A percentile compares a stretch with the other conserved stretches of the same genome.
Evolutionary conservation across 2,329 filamentous ascomycete species (phyloP).

Genomic region (Penicillium sp.): DNA sequence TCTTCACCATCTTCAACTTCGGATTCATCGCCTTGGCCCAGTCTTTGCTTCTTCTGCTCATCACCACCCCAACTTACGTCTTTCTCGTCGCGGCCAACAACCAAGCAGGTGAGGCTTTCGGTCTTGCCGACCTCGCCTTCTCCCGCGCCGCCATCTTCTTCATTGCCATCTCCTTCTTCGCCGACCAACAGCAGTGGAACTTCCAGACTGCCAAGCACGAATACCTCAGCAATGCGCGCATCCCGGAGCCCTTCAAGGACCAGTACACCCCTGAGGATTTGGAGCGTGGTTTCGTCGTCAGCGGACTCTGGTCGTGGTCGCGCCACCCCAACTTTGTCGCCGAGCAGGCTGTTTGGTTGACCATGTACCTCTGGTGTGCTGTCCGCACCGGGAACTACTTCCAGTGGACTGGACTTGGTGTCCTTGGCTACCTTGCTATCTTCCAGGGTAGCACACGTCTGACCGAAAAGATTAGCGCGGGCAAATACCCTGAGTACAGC

Average conservation of each 20-base stretch:
- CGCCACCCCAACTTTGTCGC: conserved; percentile 94
- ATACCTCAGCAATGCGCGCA: conserved; percentile 72
- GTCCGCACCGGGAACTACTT: conserved; percentile 68
- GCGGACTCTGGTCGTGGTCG: conserved; percentile 82
- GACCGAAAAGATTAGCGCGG: conserved; percentile 75
- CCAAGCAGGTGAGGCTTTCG: conserved; percentile 53
- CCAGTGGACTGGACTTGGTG: conserved; percentile 77
- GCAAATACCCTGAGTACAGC: conserved; percentile 86
- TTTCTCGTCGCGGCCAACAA: conserved; percentile 72
- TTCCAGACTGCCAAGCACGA: conserved; percentile 79
- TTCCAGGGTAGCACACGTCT: conserved; percentile 90
- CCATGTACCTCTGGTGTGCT: conserved; percentile 85
- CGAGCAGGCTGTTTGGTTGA: conserved; percentile 87
- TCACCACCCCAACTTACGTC: conserved; percentile 80
- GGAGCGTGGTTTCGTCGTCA: conserved; percentile 83
- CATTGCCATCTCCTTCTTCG: conserved; percentile 70
- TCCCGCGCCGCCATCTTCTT: conserved; percentile 56
- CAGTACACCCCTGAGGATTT: conserved; percentile 70
- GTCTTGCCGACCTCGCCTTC: conserved; percentile 61
- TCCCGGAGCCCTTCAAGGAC: conserved; percentile 55
- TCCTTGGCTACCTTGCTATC: conserved; percentile 68
- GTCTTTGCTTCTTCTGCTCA: conserved; percentile 74
- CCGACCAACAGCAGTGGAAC: conserved; percentile 90
- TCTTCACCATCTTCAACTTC: conserved; percentile 84
- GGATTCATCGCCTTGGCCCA: conserved; percentile 86